Percentiles rank a stretch among this genome's conserved stretches.
These are phyloP conservation scores for Xylaria longipes DNA, from an alignment of 495 filamentous ascomycete species.

Conservation along the genomic window DNA sequence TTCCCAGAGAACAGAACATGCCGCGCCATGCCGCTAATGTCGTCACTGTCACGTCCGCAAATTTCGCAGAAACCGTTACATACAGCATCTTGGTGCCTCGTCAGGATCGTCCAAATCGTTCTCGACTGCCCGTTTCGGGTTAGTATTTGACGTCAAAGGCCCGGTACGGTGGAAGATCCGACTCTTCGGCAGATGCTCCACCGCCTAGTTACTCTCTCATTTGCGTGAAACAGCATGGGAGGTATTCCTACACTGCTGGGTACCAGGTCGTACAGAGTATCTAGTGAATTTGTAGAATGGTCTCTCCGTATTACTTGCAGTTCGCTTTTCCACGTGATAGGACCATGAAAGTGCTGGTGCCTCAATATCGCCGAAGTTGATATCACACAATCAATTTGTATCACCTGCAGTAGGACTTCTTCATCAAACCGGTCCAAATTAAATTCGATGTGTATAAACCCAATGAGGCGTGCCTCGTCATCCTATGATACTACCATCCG, in stretches of 20 bases:
- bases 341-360: background rate
- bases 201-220: background rate
- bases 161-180: constrained; percentile 16
- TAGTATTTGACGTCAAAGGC: constrained; percentile 27
- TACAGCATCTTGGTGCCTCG: background rate
- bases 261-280: background rate
- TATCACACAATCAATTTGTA: constrained; percentile 26
- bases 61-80: constrained; percentile 15
- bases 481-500: constrained; percentile 12
- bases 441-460: constrained; percentile 9
- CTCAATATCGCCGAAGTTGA: constrained; percentile 15
- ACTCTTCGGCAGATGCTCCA: constrained; percentile 25
- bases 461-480: constrained; percentile 13
- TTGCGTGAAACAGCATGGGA: constrained; percentile 18
- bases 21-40: constrained; percentile 20
- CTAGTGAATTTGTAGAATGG: constrained; percentile 2
- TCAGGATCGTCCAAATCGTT: background rate
- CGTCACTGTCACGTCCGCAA: constrained; percentile 11
- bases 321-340: constrained; percentile 26
- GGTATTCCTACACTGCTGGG: background rate
- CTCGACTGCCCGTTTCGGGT: constrained; percentile 18
- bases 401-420: constrained; percentile 23
- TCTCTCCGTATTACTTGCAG: constrained; percentile 22
- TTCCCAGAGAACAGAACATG: constrained; percentile 12
- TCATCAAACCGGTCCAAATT: constrained; percentile 10